These are phyloP conservation scores for Yamadazyma diddensiae DNA, from an alignment of 1,139 yeast species.

Conservation along the genomic window DNA sequence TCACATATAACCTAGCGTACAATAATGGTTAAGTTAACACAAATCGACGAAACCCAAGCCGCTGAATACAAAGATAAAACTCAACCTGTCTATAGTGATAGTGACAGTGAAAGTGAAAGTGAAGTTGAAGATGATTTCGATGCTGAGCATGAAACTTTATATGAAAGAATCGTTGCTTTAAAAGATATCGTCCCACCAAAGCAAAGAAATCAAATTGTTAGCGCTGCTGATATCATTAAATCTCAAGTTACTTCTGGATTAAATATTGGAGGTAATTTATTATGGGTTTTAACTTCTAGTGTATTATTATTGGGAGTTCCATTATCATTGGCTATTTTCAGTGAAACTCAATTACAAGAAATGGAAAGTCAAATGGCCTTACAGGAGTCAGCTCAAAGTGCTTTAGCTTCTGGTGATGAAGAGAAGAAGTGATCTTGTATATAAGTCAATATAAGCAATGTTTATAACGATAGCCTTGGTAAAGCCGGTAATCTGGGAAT, in stretches of 20 bases:
- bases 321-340: constrained; percentile 78
- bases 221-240: constrained; percentile 33
- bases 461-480: no score
- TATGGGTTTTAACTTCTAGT: constrained; percentile 86
- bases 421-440: constrained; percentile 30
- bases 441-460: constrained; percentile 17
- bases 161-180: constrained; percentile 86
- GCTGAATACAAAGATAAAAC: constrained; percentile 28
- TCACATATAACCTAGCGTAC: background rate
- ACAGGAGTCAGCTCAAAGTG: constrained; percentile 82
- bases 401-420: constrained; percentile 74
- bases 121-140: constrained; percentile 75
- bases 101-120: constrained; percentile 52
- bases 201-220: constrained; percentile 57
- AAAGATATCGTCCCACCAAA: constrained; percentile 90
- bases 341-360: constrained; percentile 91
- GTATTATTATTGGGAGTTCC: constrained; percentile 91
- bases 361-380: constrained; percentile 90
- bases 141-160: constrained; percentile 74
- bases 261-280: constrained; percentile 63
- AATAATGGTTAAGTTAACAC: constrained; percentile 75
- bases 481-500: no score
- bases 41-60: constrained; percentile 58
- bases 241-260: constrained; percentile 44
- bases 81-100: constrained; percentile 23